Evolutionary conservation across 306 rosid genomes (phyloP).

Genomic region (Vachellia pachyceras): DNA sequence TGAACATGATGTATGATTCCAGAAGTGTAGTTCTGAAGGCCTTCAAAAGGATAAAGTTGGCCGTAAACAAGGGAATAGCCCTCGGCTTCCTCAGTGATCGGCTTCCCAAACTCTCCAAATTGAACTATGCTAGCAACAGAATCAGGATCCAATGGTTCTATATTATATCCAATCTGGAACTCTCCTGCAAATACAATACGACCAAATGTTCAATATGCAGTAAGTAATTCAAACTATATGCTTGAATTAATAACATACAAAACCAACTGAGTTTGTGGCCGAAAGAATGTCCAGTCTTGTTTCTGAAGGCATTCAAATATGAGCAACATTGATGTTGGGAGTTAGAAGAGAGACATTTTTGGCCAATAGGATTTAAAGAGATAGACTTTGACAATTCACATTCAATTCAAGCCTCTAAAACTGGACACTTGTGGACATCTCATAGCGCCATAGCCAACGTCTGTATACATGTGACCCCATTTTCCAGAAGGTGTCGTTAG

Average conservation of each 20-base stretch:
- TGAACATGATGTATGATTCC: slow-evolving; percentile 97
- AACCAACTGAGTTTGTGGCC: too few species aligned
- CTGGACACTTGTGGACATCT: background rate
- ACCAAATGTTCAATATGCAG: background rate
- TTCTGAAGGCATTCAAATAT: too few species aligned
- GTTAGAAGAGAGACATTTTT: background rate
- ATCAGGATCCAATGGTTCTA: slow-evolving; percentile 70
- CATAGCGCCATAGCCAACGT: too few species aligned
- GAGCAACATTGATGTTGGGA: background rate
- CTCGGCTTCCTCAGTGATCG: too few species aligned
- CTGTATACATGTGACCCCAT: background rate
- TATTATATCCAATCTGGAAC: too few species aligned
- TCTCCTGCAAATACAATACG: slow-evolving; percentile 56
- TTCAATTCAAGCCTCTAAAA: background rate
- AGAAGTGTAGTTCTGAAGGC: slow-evolving; percentile 88
- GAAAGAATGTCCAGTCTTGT: too few species aligned
- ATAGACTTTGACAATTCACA: too few species aligned
- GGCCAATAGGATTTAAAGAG: too few species aligned
- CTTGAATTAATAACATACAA: too few species aligned
- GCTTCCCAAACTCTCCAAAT: slow-evolving; percentile 59
- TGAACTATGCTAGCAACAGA: slow-evolving; percentile 66
- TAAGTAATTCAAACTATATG: too few species aligned
- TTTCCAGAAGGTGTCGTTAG: background rate
- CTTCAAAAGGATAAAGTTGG: too few species aligned
- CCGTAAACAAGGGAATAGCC: slow-evolving; percentile 78